phyloP scores from a whole-genome alignment of 345 rosid genomes.

The Angophora floribunda region DNA sequence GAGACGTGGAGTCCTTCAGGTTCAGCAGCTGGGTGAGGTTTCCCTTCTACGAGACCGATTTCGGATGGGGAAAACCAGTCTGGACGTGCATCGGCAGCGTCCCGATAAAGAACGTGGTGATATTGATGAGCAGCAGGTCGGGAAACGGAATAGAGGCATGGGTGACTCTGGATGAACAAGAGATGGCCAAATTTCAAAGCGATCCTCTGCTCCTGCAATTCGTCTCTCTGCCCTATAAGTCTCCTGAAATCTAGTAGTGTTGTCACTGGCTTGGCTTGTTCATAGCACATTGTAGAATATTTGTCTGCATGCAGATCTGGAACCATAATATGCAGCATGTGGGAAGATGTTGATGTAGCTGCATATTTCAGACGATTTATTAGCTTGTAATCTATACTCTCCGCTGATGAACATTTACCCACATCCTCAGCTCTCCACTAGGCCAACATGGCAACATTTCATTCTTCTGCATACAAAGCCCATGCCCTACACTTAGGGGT shows the following conservation, averaged over 20 bases:
- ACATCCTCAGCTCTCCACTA: neutral
- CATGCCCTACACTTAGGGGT: too few relatives aligned
- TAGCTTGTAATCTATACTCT: neutral
- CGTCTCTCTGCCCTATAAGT: neutral
- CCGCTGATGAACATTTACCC: neutral
- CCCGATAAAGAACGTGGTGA: neutral
- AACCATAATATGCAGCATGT: neutral
- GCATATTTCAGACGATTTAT: neutral
- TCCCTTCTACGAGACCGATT: neutral
- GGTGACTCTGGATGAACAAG: slow-evolving; percentile 6
- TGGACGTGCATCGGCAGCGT: neutral
- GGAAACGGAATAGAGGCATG: slow-evolving; percentile 16
- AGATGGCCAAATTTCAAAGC: slow-evolving; percentile 14
- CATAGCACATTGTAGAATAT: neutral
- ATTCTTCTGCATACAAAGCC: neutral
- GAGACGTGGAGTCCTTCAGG: neutral
- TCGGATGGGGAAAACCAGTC: slow-evolving; percentile 2
- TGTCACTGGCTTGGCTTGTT: neutral
- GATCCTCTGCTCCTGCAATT: neutral
- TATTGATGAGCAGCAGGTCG: slow-evolving; percentile 1
- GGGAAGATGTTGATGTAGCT: neutral
- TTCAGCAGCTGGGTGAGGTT: neutral
- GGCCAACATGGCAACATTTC: neutral
- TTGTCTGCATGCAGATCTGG: neutral
- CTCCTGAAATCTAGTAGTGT: neutral